Evolutionary conservation across 148 eudicot genomes (phyloP).

Genomic region (Polygonum aviculare): DNA sequence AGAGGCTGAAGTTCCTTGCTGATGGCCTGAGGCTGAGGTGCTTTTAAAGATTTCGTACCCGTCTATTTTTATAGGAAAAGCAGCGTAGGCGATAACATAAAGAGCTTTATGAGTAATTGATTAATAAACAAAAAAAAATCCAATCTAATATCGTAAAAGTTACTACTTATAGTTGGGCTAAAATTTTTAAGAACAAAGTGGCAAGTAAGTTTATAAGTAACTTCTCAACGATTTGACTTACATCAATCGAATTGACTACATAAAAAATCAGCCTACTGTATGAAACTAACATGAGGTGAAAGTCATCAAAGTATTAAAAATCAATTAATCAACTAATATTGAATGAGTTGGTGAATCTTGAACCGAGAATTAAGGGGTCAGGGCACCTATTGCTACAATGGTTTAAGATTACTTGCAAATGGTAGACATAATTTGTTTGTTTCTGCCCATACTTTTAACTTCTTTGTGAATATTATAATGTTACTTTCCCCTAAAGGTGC

Average conservation of each 20-base stretch:
- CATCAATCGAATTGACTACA: not conserved
- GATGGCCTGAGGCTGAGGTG: slow-evolving; percentile 25
- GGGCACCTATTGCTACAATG: not conserved
- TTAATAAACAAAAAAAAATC: not conserved
- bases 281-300: not conserved
- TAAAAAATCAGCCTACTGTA: not conserved
- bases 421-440: not conserved
- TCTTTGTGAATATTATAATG: not conserved
- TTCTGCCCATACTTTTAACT: not conserved
- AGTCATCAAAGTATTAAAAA: not conserved
- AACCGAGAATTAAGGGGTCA: not conserved
- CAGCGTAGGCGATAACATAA: slow-evolving; percentile 13
- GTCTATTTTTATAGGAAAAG: slow-evolving; percentile 14
- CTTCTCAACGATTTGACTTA: not conserved
- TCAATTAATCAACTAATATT: not conserved
- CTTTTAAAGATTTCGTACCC: slow-evolving; percentile 25
- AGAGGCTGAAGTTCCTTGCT: slow-evolving; percentile 24
- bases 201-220: not conserved
- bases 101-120: not conserved
- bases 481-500: not conserved
- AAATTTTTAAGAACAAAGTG: not conserved
- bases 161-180: not conserved
- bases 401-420: not conserved
- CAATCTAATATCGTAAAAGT: not conserved
- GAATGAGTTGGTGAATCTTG: not conserved